A percentile compares a stretch with the other conserved stretches of the same genome.
These are phyloP conservation scores for Eimeria falciformis DNA, from an alignment of 169 alveolate species.

Conservation along the genomic window DNA sequence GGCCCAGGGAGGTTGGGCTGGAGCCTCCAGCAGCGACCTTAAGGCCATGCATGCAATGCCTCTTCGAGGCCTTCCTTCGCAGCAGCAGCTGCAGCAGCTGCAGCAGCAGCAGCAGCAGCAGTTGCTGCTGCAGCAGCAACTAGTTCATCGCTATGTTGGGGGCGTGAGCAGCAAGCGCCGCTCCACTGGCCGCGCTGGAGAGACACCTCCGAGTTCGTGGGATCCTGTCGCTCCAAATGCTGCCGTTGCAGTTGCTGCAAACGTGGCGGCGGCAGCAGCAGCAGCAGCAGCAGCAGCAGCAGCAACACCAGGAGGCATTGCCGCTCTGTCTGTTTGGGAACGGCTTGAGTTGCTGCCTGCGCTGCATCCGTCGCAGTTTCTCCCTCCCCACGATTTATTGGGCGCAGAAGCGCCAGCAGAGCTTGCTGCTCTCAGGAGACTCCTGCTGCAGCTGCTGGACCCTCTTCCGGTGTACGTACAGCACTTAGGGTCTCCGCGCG, in stretches of 20 bases:
- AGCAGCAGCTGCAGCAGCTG: constrained; percentile 49
- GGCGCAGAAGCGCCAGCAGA: constrained; percentile 49
- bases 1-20: no score
- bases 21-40: background rate
- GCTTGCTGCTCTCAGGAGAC: constrained; percentile 42
- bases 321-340: constrained; percentile 64
- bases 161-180: constrained; percentile 32
- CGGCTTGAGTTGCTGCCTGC: constrained; percentile 66
- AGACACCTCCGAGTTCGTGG: background rate
- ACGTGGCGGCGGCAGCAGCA: constrained; percentile 6
- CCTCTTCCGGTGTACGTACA: constrained; percentile 61
- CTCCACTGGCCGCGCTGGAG: background rate
- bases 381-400: constrained; percentile 48
- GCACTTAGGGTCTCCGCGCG: background rate
- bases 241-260: constrained; percentile 32
- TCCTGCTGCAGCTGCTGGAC: constrained; percentile 55
- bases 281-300: constrained; percentile 49
- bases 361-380: constrained; percentile 56
- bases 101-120: constrained; percentile 36
- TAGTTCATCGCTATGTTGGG: background rate
- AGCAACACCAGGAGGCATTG: constrained; percentile 31
- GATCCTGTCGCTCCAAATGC: constrained; percentile 35
- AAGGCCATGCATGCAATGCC: background rate
- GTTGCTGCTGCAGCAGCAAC: constrained; percentile 14
- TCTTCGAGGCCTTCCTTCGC: background rate